phyloP scores from a whole-genome alignment of 805 yeast species.

The Spathaspora arborariae region DNA sequence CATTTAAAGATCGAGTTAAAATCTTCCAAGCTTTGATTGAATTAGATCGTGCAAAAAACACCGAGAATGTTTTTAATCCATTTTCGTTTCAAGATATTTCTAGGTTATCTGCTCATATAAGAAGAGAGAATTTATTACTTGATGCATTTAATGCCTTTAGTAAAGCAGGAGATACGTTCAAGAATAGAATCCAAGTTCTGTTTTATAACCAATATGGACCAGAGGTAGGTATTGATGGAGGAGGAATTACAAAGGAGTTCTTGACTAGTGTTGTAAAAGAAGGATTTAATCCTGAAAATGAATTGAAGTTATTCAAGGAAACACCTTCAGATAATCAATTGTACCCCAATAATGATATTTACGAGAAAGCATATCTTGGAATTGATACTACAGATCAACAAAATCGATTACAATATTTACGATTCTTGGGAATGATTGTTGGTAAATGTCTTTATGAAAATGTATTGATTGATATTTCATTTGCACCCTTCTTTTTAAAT shows the following conservation, averaged over 20 bases:
- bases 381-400: slow-evolving; percentile 27
- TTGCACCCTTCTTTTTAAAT: slow-evolving; percentile 81
- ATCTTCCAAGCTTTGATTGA: slow-evolving; percentile 64
- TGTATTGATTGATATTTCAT: slow-evolving; percentile 73
- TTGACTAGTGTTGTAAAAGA: slow-evolving; percentile 67
- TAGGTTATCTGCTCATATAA: slow-evolving; percentile 47
- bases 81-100: slow-evolving; percentile 15
- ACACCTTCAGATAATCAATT: slow-evolving; percentile 52
- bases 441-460: slow-evolving; percentile 89
- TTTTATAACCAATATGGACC: slow-evolving; percentile 63
- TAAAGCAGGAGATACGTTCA: slow-evolving; percentile 51
- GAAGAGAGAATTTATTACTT: slow-evolving; percentile 66
- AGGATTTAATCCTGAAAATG: slow-evolving; percentile 48
- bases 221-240: slow-evolving; percentile 96
- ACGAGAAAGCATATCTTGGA: slow-evolving; percentile 25
- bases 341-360: slow-evolving; percentile 67
- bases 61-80: slow-evolving; percentile 7
- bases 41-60: slow-evolving; percentile 40
- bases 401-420: slow-evolving; percentile 29
- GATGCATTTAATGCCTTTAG: slow-evolving; percentile 69
- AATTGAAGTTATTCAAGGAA: slow-evolving; percentile 34
- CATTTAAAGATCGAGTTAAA: slow-evolving; percentile 70
- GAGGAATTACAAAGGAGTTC: slow-evolving; percentile 91
- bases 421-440: slow-evolving; percentile 75
- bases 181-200: slow-evolving; percentile 55